These are phyloP conservation scores for Barbatosphaeria neglecta DNA, from an alignment of 495 filamentous ascomycete species.

Conservation along the genomic window DNA sequence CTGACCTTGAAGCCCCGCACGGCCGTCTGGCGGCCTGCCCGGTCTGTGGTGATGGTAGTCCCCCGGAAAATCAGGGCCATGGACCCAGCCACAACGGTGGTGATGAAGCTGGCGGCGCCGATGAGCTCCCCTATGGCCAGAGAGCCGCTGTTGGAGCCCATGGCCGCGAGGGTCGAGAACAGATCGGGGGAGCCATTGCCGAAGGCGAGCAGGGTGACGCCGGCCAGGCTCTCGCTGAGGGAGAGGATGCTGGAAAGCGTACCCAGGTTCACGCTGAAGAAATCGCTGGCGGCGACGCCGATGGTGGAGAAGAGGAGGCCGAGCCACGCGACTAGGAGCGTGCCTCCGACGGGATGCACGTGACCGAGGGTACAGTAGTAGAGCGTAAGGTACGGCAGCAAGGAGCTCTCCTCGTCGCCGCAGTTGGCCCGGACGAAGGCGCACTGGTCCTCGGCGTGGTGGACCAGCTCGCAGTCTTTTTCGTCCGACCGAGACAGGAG, in stretches of 20 bases:
- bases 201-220: constrained; percentile 93
- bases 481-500: constrained; percentile 6
- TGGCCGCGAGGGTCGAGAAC: constrained; percentile 96
- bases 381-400: constrained; percentile 77
- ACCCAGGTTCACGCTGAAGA: constrained; percentile 93
- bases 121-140: constrained; percentile 93
- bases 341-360: constrained; percentile 65
- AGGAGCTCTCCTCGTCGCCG: constrained; percentile 76
- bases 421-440: constrained; percentile 75
- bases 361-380: constrained; percentile 77
- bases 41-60: constrained; percentile 9
- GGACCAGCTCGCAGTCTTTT: constrained; percentile 68
- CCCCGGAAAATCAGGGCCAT: constrained; percentile 96
- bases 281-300: constrained; percentile 96
- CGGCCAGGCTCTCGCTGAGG: constrained; percentile 90
- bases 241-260: constrained; percentile 80
- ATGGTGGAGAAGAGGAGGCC: constrained; percentile 92
- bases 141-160: constrained; percentile 91
- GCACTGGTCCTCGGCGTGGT: constrained; percentile 68
- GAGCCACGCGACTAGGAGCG: constrained; percentile 69
- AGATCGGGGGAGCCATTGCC: constrained; percentile 99
- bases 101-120: constrained; percentile 92
- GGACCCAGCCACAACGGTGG: constrained; percentile 91
- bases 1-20: constrained; percentile 42
- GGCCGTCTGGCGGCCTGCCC: constrained; percentile 58